A percentile compares a stretch with the other conserved stretches of the same genome.
Conservation (phyloP, 345 rosid species). For the Trapa bicornis region DNA sequence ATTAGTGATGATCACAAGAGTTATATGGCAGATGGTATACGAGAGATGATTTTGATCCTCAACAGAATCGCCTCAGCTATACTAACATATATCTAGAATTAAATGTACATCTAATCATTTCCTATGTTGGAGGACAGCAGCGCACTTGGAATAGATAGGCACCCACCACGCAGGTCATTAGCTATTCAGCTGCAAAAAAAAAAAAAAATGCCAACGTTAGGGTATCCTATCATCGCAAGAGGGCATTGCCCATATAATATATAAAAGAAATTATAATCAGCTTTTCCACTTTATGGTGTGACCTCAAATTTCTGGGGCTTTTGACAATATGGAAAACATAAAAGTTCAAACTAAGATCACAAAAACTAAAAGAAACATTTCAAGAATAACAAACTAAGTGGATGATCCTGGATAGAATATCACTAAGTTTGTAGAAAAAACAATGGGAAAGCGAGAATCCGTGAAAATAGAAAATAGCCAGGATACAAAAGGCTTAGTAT, state of each 20-base stretch:
- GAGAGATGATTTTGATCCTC: background rate
- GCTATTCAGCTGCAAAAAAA: background rate
- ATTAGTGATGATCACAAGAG: background rate
- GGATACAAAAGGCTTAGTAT: background rate
- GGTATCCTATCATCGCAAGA: background rate
- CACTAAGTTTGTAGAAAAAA: background rate
- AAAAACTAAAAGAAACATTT: background rate
- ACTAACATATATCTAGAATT: background rate
- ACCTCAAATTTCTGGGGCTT: background rate
- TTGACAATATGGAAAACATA: background rate
- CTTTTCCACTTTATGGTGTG: too few species aligned
- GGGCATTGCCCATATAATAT: background rate
- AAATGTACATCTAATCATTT: slow-evolving; percentile 1
- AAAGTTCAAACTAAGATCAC: background rate
- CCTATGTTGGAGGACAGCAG: background rate
- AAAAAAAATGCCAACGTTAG: background rate
- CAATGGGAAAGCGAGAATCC: background rate
- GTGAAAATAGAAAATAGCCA: background rate
- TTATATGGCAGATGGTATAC: background rate
- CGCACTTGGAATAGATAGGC: background rate
- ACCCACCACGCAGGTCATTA: background rate
- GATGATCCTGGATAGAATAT: background rate
- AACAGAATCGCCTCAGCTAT: background rate
- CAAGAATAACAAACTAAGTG: too few species aligned
- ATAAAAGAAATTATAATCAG: background rate